These are phyloP conservation scores for Phellopilus nigrolimitatus DNA, from an alignment of 1,284 basidiomycete genomes.

Conservation along the genomic window DNA sequence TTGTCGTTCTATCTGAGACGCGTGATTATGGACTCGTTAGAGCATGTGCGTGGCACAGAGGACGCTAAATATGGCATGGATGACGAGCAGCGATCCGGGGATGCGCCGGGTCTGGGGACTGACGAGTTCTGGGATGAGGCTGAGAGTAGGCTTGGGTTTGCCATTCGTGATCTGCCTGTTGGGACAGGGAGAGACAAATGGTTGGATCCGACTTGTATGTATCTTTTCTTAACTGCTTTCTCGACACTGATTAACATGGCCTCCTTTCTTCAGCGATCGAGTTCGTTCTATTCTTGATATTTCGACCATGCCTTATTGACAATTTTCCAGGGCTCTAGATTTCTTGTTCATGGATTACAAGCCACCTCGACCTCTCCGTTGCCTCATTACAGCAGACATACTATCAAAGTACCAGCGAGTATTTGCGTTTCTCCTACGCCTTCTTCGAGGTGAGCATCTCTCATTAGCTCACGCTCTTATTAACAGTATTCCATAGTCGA, in stretches of 20 bases:
- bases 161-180: conserved; percentile 64
- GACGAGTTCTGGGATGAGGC: conserved; percentile 53
- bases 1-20: conserved; percentile 76
- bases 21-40: conserved; percentile 72
- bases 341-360: conserved; percentile 86
- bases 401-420: conserved; percentile 82
- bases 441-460: conserved; percentile 57
- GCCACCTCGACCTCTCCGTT: conserved; percentile 65
- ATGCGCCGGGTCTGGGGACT: conserved; percentile 8
- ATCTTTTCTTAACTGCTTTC: conserved; percentile 9
- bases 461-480: background rate
- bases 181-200: conserved; percentile 66
- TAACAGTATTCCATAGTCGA: conserved; percentile 47
- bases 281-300: conserved; percentile 35
- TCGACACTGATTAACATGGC: background rate
- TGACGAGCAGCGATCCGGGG: background rate
- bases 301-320: background rate
- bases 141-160: conserved; percentile 77
- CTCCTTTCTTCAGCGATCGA: conserved; percentile 47
- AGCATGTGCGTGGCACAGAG: conserved; percentile 29
- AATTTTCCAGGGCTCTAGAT: conserved; percentile 63
- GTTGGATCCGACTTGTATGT: conserved; percentile 72
- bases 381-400: conserved; percentile 63
- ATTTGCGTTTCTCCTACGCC: conserved; percentile 72
- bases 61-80: conserved; percentile 5